Percentiles rank a stretch among this genome's conserved stretches.
Evolutionary conservation across 169 alveolate species (phyloP).

Genomic region (Neospora caninum): DNA sequence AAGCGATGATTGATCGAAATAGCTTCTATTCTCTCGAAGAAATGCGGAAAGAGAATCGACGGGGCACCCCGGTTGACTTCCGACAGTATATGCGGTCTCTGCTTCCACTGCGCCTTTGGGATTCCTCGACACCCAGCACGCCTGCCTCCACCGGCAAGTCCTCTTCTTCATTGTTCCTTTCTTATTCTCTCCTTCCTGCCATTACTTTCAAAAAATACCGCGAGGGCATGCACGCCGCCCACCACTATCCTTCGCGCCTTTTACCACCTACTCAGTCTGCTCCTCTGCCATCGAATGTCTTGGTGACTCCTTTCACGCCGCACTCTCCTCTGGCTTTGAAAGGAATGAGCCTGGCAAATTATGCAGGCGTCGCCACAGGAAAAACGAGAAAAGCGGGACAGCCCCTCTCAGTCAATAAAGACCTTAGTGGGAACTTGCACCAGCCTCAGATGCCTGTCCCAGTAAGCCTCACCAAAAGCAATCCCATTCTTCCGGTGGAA

Average conservation of each 20-base stretch:
- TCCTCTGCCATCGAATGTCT: constrained; percentile 40
- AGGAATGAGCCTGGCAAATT: background rate
- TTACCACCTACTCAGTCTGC: constrained; percentile 42
- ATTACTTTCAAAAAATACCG: constrained; percentile 42
- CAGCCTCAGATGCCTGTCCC: constrained; percentile 8
- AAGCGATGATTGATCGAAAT: background rate
- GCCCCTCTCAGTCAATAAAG: constrained; percentile 5
- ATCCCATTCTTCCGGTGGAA: no score
- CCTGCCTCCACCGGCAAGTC: background rate
- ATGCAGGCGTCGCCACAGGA: background rate
- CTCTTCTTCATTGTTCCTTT: background rate
- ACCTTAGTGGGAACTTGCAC: background rate
- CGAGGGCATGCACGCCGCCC: constrained; percentile 66
- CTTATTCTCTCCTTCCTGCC: background rate
- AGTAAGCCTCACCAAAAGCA: background rate
- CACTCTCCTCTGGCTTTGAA: background rate
- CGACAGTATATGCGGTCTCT: constrained; percentile 2
- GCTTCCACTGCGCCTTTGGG: background rate
- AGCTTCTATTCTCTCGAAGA: constrained; percentile 18
- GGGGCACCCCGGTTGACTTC: background rate
- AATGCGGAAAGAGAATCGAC: constrained; percentile 12
- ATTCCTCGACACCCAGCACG: background rate
- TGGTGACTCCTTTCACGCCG: constrained; percentile 52
- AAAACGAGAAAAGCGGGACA: background rate
- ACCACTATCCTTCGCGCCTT: constrained; percentile 66